Percentiles rank a stretch among this genome's conserved stretches.
These are phyloP conservation scores for Gaultheria prostrata DNA, from an alignment of 148 eudicot genomes.

Conservation along the genomic window DNA sequence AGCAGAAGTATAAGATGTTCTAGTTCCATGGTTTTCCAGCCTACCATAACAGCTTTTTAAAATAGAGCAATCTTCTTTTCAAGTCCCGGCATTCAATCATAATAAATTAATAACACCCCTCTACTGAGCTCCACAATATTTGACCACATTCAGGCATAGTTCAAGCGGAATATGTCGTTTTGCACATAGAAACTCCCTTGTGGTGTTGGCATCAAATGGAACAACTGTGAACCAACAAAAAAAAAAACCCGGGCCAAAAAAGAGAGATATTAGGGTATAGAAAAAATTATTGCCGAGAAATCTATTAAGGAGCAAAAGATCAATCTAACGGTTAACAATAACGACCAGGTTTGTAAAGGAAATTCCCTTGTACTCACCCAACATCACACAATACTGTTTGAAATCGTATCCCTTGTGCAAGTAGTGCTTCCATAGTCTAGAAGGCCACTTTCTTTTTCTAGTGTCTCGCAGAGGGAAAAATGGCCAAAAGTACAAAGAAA, in stretches of 20 bases:
- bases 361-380: neutral
- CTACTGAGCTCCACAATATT: neutral
- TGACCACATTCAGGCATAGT: conserved; percentile 33
- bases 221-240: conserved; percentile 32
- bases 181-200: conserved; percentile 50
- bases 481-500: neutral
- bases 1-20: conserved; percentile 2
- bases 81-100: conserved; percentile 1
- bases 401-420: neutral
- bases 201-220: conserved; percentile 44
- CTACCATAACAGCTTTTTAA: neutral
- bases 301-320: neutral
- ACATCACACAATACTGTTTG: neutral
- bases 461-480: neutral
- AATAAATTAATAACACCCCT: neutral
- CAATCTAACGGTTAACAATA: neutral
- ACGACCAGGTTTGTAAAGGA: neutral
- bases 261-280: neutral
- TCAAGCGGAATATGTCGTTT: conserved; percentile 46
- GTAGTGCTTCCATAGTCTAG: neutral
- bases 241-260: neutral
- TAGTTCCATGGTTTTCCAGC: conserved; percentile 2
- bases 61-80: neutral
- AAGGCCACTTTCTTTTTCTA: neutral
- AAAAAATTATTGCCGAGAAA: neutral